Conservation (phyloP, 2,329 filamentous ascomycete species). For the Drechslerella dactyloides region DNA sequence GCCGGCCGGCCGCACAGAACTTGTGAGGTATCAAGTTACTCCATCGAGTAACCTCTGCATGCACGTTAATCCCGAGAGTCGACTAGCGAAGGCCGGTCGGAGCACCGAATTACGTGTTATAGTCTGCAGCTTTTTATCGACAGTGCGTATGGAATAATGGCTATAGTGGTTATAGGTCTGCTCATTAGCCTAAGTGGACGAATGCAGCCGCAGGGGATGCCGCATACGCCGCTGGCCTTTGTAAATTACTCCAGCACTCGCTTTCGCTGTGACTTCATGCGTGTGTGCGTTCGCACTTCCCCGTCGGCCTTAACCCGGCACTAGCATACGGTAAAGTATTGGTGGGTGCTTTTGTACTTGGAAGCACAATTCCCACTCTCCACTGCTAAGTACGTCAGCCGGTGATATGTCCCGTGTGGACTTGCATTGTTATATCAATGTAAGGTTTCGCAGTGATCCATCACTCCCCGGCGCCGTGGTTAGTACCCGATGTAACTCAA, state of each 20-base stretch:
- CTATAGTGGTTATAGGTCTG: neutral
- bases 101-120: no score
- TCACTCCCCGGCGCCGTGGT: conserved; percentile 27
- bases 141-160: neutral
- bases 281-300: neutral
- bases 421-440: no score
- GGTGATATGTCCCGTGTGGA: neutral
- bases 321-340: neutral
- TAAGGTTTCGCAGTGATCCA: conserved; percentile 12
- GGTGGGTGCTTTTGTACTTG: neutral
- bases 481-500: conserved; percentile 30
- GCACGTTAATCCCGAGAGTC: neutral
- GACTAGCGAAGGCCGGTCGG: neutral
- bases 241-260: neutral
- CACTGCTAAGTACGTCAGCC: neutral
- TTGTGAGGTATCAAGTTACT: neutral
- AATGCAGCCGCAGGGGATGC: conserved; percentile 32
- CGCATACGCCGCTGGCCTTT: conserved; percentile 9
- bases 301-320: neutral
- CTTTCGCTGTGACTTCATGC: neutral
- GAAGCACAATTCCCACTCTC: neutral
- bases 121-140: neutral
- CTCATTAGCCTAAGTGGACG: conserved; percentile 11
- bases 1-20: no score
- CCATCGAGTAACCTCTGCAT: neutral